A percentile compares a stretch with the other conserved stretches of the same genome.
These are phyloP conservation scores for Atalantia buxifolia DNA, from an alignment of 345 rosid genomes.

Conservation along the genomic window DNA sequence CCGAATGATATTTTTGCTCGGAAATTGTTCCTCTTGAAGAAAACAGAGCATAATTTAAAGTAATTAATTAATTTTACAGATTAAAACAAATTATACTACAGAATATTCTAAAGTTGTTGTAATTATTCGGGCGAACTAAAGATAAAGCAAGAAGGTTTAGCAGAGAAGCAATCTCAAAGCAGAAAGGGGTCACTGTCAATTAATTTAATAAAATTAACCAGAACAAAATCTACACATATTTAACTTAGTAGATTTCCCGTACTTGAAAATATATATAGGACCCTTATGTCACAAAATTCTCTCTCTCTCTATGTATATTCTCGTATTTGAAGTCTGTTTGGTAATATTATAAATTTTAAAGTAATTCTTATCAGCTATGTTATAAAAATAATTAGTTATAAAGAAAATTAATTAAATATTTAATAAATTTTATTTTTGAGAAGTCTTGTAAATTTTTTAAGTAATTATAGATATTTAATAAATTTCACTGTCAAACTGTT, in stretches of 20 bases:
- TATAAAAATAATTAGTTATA: accelerated
- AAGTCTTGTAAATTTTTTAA: too few relatives aligned
- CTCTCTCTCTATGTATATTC: too few relatives aligned
- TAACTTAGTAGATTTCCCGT: background rate
- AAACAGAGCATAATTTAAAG: constrained; percentile 8
- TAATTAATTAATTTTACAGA: background rate
- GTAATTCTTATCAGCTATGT: accelerated
- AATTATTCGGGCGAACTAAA: constrained; percentile 13
- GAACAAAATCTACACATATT: background rate
- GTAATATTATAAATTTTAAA: too few relatives aligned
- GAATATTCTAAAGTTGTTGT: constrained; percentile 17
- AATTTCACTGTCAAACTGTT: too few relatives aligned
- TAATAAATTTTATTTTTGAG: too few relatives aligned
- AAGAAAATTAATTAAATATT: too few relatives aligned
- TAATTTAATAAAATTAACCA: background rate
- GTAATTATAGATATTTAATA: too few relatives aligned
- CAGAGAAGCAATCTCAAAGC: background rate
- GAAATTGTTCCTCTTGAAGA: background rate
- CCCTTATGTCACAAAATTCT: too few relatives aligned
- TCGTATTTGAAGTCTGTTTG: too few relatives aligned
- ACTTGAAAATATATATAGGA: too few relatives aligned
- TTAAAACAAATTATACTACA: background rate
- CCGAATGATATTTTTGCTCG: constrained; percentile 7
- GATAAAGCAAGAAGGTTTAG: background rate
- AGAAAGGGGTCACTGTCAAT: background rate